A percentile compares a stretch with the other conserved stretches of the same genome.
These are phyloP conservation scores for Fomitopsis pulvina DNA, from an alignment of 768 basidiomycete genomes.

Conservation along the genomic window DNA sequence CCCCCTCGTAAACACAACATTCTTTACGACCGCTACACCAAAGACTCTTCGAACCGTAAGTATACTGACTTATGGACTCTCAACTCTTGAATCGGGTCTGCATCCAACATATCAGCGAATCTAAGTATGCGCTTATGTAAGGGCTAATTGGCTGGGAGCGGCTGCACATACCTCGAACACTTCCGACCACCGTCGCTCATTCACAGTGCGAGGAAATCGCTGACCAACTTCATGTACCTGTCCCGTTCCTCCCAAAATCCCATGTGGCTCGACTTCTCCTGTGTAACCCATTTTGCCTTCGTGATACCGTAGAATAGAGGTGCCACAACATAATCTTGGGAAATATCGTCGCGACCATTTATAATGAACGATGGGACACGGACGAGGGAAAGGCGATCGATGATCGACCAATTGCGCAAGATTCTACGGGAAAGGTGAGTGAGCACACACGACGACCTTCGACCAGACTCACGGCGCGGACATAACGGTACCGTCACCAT, in stretches of 20 bases:
- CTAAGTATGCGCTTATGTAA: no score
- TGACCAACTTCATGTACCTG: constrained; percentile 18
- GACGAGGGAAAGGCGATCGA: constrained; percentile 20
- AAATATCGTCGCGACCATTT: constrained; percentile 23
- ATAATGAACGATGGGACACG: constrained; percentile 21
- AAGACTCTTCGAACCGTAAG: no score
- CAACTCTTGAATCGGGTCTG: no score
- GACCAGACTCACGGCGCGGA: constrained; percentile 11
- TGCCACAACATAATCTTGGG: constrained; percentile 19
- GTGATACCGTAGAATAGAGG: constrained; percentile 19
- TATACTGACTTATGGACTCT: no score
- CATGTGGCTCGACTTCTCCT: constrained; percentile 23
- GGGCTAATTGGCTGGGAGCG: no score
- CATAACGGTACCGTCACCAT: constrained; percentile 43
- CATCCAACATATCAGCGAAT: no score
- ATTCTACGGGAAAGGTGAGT: constrained; percentile 6
- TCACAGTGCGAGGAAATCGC: constrained; percentile 15
- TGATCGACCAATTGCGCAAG: constrained; percentile 20
- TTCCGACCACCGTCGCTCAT: no score
- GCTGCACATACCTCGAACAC: not conserved
- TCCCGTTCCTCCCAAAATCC: constrained; percentile 25
- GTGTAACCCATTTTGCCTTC: constrained; percentile 23
- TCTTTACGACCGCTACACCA: no score
- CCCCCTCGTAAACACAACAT: no score
- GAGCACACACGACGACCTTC: no score